Evolutionary conservation across 352 stramenopile genomes (phyloP).

Genomic region (Phytophthora syringae): DNA sequence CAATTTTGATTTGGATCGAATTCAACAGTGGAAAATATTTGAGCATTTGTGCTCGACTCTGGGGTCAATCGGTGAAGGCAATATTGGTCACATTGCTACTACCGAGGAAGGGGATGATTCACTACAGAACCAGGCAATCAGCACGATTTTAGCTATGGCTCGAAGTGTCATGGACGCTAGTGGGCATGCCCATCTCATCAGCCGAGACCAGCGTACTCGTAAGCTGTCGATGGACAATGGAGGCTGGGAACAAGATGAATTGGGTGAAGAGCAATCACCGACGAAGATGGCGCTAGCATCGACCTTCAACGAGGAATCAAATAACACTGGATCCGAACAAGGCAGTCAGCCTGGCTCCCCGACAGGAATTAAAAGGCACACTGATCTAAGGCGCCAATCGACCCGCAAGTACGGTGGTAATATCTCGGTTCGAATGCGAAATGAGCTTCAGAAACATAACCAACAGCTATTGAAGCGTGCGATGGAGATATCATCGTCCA

Average conservation of each 20-base stretch:
- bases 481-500: conserved; percentile 81
- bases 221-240: conserved; percentile 86
- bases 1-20: conserved; percentile 88
- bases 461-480: conserved; percentile 81
- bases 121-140: conserved; percentile 74
- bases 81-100: conserved; percentile 25
- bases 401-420: conserved; percentile 49
- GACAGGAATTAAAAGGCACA: conserved; percentile 6
- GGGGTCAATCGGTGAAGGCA: conserved; percentile 79
- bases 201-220: conserved; percentile 72
- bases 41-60: conserved; percentile 81
- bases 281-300: conserved; percentile 17
- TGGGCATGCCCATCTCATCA: conserved; percentile 87
- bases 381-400: conserved; percentile 19
- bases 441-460: conserved; percentile 85
- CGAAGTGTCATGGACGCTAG: conserved; percentile 89
- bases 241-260: conserved; percentile 86
- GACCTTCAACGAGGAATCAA: not conserved
- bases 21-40: conserved; percentile 91
- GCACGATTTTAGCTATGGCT: conserved; percentile 74
- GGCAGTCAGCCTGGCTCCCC: conserved; percentile 26
- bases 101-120: conserved; percentile 49
- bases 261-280: conserved; percentile 32
- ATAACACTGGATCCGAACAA: conserved; percentile 6
- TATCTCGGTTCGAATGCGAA: conserved; percentile 79